Percentiles rank a stretch among this genome's conserved stretches.
phyloP scores from a whole-genome alignment of 2,329 filamentous ascomycete species.

The Alternaria arborescens region DNA sequence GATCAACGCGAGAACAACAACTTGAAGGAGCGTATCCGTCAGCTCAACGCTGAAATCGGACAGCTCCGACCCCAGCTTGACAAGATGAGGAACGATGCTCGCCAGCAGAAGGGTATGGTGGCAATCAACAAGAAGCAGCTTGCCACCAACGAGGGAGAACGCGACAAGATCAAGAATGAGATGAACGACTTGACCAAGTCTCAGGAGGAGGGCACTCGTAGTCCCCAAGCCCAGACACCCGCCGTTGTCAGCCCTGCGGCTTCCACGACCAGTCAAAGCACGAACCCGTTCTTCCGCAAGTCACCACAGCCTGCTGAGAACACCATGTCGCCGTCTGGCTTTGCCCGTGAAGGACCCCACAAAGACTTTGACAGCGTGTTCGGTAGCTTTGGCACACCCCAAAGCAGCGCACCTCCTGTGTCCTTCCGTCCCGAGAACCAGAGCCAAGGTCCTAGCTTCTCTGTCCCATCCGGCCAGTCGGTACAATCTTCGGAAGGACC shows the following conservation, averaged over 20 bases:
- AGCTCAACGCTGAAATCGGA: constrained; percentile 81
- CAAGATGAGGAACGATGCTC: constrained; percentile 88
- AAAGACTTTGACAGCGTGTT: constrained; percentile 82
- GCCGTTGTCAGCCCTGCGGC: constrained; percentile 72
- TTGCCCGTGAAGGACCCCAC: constrained; percentile 52
- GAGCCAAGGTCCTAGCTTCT: constrained; percentile 47
- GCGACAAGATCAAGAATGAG: constrained; percentile 85
- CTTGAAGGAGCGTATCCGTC: constrained; percentile 86
- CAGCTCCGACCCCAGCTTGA: constrained; percentile 90
- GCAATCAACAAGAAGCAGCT: constrained; percentile 99
- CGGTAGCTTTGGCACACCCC: constrained; percentile 66
- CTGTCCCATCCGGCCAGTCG: constrained; percentile 53
- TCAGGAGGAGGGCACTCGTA: constrained; percentile 61
- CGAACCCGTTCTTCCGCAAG: constrained; percentile 92
- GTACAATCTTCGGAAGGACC: constrained; percentile 57
- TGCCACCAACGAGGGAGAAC: constrained; percentile 84
- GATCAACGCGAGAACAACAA: constrained; percentile 88
- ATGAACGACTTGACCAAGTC: constrained; percentile 72
- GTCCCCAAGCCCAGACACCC: constrained; percentile 43
- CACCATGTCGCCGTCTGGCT: constrained; percentile 60
- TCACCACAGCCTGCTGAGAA: constrained; percentile 59
- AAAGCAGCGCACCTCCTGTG: constrained; percentile 61
- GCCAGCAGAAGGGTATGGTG: constrained; percentile 94
- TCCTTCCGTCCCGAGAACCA: constrained; percentile 67
- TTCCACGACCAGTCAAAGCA: constrained; percentile 72